Conservation (phyloP, 257 asterid species). For the Gentiana dahurica region DNA sequence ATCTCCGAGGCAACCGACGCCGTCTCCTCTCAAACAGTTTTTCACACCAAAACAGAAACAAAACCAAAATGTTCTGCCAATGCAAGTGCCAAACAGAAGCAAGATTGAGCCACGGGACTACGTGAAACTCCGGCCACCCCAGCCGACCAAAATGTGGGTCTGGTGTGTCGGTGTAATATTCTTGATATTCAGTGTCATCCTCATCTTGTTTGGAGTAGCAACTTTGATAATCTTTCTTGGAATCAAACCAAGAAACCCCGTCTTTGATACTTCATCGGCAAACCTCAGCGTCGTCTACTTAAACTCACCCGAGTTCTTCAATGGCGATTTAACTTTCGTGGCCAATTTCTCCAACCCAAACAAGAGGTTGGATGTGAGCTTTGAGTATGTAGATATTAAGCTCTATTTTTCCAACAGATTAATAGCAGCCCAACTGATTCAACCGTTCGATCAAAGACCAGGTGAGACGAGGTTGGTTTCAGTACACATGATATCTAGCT, state of each 20-base stretch:
- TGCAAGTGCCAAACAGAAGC: constrained; percentile 23
- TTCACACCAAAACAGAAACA: constrained; percentile 27
- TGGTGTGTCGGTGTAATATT: constrained; percentile 71
- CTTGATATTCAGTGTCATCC: constrained; percentile 50
- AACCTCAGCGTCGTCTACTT: constrained; percentile 39
- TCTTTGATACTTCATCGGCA: constrained; percentile 60
- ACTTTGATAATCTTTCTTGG: constrained; percentile 43
- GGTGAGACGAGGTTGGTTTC: constrained; percentile 32
- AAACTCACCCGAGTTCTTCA: constrained; percentile 37
- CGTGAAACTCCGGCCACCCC: constrained; percentile 36
- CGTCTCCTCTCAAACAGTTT: constrained; percentile 29
- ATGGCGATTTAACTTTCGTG: constrained; percentile 45
- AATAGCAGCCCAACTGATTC: constrained; percentile 43
- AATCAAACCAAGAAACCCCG: constrained; percentile 55
- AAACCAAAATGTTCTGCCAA: constrained; percentile 19
- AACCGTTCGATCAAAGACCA: constrained; percentile 42
- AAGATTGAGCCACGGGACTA: constrained; percentile 35
- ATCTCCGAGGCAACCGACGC: constrained; percentile 20
- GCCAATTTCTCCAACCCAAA: constrained; percentile 88
- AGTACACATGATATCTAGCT: constrained; percentile 52
- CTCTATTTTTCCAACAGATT: constrained; percentile 43
- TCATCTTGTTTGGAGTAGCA: constrained; percentile 60
- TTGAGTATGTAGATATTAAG: constrained; percentile 49
- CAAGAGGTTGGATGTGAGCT: constrained; percentile 47
- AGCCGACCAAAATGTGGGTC: constrained; percentile 46